phyloP scores from a whole-genome alignment of 1,284 basidiomycete genomes.

The Rhodotorula sp. region DNA sequence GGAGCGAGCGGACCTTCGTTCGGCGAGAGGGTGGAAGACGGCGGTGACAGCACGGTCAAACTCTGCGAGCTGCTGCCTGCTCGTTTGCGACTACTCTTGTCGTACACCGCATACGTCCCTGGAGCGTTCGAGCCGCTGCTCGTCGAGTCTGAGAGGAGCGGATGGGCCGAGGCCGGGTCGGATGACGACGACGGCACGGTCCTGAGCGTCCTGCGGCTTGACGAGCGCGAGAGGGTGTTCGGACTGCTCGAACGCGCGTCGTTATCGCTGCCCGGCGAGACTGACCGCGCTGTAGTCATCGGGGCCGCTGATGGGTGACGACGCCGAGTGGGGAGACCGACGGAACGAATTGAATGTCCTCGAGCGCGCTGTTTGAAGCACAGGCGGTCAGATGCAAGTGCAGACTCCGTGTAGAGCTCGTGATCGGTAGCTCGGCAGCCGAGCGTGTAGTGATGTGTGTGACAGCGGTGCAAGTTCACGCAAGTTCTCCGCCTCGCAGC shows the following conservation, averaged over 20 bases:
- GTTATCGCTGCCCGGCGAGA: neutral
- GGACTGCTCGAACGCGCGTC: neutral
- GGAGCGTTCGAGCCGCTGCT: neutral
- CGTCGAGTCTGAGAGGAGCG: neutral
- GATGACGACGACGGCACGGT: neutral
- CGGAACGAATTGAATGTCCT: too few species aligned
- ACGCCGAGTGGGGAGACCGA: too few species aligned
- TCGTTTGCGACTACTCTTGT: conserved; percentile 9
- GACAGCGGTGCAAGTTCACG: too few species aligned
- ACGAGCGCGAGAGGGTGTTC: neutral
- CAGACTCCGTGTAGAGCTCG: too few species aligned
- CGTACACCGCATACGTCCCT: conserved; percentile 27
- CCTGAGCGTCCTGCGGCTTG: conserved; percentile 11
- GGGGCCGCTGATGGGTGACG: too few species aligned
- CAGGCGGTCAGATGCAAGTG: too few species aligned
- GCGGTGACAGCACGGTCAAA: neutral
- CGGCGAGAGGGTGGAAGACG: conserved; percentile 6
- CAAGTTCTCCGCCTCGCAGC: too few species aligned
- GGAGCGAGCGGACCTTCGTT: neutral
- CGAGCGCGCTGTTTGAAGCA: too few species aligned
- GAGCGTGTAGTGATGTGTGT: too few species aligned
- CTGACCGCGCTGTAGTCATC: too few species aligned
- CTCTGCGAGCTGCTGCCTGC: neutral
- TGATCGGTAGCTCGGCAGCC: too few species aligned
- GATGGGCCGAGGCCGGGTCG: conserved; percentile 5